phyloP scores from a whole-genome alignment of 805 yeast species.

The Yamadazyma nakazawae region DNA sequence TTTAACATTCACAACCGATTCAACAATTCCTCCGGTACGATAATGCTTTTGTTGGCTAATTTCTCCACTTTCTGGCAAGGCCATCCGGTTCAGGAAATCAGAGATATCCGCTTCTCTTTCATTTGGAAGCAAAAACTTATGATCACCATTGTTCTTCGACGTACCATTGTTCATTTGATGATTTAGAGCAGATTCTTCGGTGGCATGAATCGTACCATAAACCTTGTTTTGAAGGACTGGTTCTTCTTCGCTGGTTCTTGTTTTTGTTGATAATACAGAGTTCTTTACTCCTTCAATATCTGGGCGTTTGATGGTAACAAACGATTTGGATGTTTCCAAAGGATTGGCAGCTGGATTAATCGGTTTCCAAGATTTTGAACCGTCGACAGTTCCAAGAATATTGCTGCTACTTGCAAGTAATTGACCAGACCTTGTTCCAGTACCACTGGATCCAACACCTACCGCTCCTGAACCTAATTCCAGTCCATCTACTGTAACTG shows the following conservation, averaged over 20 bases:
- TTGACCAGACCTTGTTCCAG: neutral
- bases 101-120: slow-evolving; percentile 26
- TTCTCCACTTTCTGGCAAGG: slow-evolving; percentile 20
- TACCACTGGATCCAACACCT: neutral
- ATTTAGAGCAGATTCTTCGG: slow-evolving; percentile 45
- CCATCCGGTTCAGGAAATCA: slow-evolving; percentile 16
- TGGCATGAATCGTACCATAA: slow-evolving; percentile 37
- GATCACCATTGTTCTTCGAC: slow-evolving; percentile 18
- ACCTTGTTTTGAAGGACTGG: slow-evolving; percentile 9
- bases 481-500: neutral
- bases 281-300: slow-evolving; percentile 18
- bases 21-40: slow-evolving; percentile 66
- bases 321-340: slow-evolving; percentile 57
- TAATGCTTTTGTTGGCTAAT: slow-evolving; percentile 35
- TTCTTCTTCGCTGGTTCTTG: slow-evolving; percentile 3
- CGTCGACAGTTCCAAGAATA: slow-evolving; percentile 14
- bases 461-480: slow-evolving; percentile 3
- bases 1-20: slow-evolving; percentile 75
- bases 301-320: slow-evolving; percentile 68
- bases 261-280: slow-evolving; percentile 20
- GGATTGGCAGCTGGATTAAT: slow-evolving; percentile 71
- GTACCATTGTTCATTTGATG: neutral
- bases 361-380: slow-evolving; percentile 42
- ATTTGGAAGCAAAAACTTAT: slow-evolving; percentile 20
- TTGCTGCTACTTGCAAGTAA: slow-evolving; percentile 8